A percentile compares a stretch with the other conserved stretches of the same genome.
These are phyloP conservation scores for Echites panduratus DNA, from an alignment of 257 asterid species.

Conservation along the genomic window DNA sequence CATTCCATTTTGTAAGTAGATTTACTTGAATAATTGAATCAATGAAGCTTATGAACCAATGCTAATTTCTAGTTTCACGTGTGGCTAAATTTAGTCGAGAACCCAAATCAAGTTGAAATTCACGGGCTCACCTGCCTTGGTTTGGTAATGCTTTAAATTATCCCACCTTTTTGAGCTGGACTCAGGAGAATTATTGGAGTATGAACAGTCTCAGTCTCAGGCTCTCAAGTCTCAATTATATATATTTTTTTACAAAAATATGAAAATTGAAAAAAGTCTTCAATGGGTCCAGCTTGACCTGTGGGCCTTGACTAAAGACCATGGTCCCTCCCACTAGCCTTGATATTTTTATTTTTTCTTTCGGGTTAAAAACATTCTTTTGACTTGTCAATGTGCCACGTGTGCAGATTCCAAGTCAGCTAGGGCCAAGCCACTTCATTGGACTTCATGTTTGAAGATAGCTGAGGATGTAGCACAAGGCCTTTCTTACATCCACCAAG, in stretches of 20 bases:
- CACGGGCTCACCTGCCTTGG: not conserved
- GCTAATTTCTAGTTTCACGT: not conserved
- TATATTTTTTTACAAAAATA: too few relatives aligned
- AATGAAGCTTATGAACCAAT: not conserved
- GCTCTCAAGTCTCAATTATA: too few relatives aligned
- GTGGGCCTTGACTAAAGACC: too few relatives aligned
- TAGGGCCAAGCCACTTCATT: slow-evolving; percentile 87
- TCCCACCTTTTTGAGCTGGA: not conserved
- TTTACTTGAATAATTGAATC: not conserved
- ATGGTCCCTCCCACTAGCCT: too few relatives aligned
- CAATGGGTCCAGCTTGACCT: not conserved
- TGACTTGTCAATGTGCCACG: slow-evolving; percentile 11
- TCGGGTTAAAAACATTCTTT: not conserved
- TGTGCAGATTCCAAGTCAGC: slow-evolving; percentile 45
- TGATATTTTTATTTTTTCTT: too few relatives aligned
- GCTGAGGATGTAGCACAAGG: slow-evolving; percentile 96
- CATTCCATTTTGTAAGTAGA: not conserved
- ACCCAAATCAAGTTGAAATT: not conserved
- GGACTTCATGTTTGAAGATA: slow-evolving; percentile 95
- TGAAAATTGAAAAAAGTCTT: not conserved
- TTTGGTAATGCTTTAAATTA: not conserved
- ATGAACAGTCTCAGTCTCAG: too few relatives aligned
- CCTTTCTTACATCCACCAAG: slow-evolving; percentile 91
- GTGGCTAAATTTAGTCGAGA: not conserved
- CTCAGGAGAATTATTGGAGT: too few relatives aligned